Percentiles rank a stretch among this genome's conserved stretches.
phyloP scores from a whole-genome alignment of 106 monocot genomes.

The Xerophyta viscosa region DNA sequence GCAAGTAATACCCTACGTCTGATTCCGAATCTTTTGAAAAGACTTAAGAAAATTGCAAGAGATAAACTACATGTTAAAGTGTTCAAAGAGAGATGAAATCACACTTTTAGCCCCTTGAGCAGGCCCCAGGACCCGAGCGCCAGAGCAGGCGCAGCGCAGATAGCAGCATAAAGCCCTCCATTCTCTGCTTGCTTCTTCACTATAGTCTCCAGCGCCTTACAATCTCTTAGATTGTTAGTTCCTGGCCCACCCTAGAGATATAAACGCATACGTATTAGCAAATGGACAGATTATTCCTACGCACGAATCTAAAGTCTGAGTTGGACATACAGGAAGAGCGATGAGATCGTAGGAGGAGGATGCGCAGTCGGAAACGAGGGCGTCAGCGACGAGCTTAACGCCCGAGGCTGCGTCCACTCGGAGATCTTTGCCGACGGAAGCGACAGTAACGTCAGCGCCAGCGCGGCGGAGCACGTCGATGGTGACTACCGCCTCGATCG shows the following conservation, averaged over 20 bases:
- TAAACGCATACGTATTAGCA: not conserved
- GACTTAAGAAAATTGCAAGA: too few relatives aligned
- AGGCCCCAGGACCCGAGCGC: slow-evolving; percentile 83
- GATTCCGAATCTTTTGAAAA: too few relatives aligned
- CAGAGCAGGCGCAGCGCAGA: slow-evolving; percentile 82
- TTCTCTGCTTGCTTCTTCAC: slow-evolving; percentile 62
- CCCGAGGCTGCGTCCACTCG: slow-evolving; percentile 54
- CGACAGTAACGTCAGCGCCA: slow-evolving; percentile 82
- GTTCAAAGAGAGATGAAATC: too few relatives aligned
- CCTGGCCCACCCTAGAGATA: slow-evolving; percentile 71
- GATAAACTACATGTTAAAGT: too few relatives aligned
- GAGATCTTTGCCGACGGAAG: slow-evolving; percentile 43
- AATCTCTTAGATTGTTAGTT: slow-evolving; percentile 48
- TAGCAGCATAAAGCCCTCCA: slow-evolving; percentile 63
- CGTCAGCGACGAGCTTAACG: slow-evolving; percentile 74
- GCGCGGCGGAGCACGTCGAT: slow-evolving; percentile 77
- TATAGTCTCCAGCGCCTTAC: slow-evolving; percentile 35
- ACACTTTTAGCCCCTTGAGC: slow-evolving; percentile 73
- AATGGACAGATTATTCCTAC: not conserved
- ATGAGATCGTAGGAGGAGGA: slow-evolving; percentile 39
- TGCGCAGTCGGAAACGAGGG: slow-evolving; percentile 41
- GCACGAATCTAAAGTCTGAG: not conserved
- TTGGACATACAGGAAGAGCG: slow-evolving; percentile 24
- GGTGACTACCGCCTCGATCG: slow-evolving; percentile 86
- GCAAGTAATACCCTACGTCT: too few relatives aligned